Percentiles rank a stretch among this genome's conserved stretches.
Conservation (phyloP, 352 stramenopile species). For the Bremia lactucae region DNA sequence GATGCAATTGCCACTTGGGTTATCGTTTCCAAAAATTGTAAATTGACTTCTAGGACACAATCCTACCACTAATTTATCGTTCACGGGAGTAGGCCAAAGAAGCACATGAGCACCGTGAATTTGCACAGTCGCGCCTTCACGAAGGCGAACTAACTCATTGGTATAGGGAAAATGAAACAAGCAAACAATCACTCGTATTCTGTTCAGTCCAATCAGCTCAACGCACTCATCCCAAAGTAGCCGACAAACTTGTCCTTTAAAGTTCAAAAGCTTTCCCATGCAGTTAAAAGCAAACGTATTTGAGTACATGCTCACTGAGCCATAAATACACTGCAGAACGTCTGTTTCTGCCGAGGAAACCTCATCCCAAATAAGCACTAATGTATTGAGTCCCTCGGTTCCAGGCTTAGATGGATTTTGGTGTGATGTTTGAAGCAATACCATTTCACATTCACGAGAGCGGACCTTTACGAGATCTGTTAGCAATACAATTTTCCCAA, state of each 20-base stretch:
- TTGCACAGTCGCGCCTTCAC: constrained; percentile 16
- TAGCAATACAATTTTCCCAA: constrained; percentile 30
- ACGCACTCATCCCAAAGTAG: constrained; percentile 38
- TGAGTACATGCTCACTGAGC: constrained; percentile 3
- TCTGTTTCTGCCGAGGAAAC: not conserved
- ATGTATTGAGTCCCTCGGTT: constrained; percentile 3
- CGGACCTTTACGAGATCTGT: constrained; percentile 60
- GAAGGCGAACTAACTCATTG: constrained; percentile 20
- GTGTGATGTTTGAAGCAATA: constrained; percentile 43
- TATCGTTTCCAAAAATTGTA: constrained; percentile 7
- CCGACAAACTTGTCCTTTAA: constrained; percentile 21
- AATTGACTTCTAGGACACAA: constrained; percentile 31
- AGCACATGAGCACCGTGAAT: constrained; percentile 24
- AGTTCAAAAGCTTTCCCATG: constrained; percentile 19
- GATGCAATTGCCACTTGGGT: constrained; percentile 9
- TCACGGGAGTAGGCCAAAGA: constrained; percentile 19
- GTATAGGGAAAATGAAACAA: constrained; percentile 28
- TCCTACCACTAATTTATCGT: constrained; percentile 21
- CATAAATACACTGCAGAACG: constrained; percentile 2
- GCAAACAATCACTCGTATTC: constrained; percentile 20
- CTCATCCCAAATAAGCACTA: constrained; percentile 22
- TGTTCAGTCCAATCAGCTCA: constrained; percentile 16
- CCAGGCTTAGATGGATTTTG: not conserved
- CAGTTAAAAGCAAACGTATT: constrained; percentile 3
- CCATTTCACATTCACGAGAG: constrained; percentile 44